Base-by-base conservation (phyloP, 2,329 filamentous ascomycete genomes). In the Aspergillus brunneoviolaceus region DNA sequence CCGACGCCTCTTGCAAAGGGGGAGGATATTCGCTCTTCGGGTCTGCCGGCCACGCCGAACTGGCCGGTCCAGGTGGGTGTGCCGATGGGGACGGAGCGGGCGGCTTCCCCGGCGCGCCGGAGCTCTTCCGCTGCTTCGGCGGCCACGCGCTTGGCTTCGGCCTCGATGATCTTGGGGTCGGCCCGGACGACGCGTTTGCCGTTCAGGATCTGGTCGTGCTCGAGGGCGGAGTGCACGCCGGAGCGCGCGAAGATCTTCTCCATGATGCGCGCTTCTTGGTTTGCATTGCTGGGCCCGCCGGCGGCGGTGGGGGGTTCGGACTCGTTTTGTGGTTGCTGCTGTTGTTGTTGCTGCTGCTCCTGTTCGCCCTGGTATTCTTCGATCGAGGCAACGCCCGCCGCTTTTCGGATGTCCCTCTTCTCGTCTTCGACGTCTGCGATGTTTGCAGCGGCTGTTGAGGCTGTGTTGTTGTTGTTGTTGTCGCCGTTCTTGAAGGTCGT, bases 41-140 rank as follows among this genome's bases (percentile, higher is more conserved):
- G 89, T 39, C 90, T 83, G 1, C 93, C 94, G 4, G 87, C 87
- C 53, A 89, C 84, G 10, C 94, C 94, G 51, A 90, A 87, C 67
- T 90, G 86, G 1, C 95, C 94, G 0, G 94, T 98, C 94, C 94
- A 98, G 0, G 94, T 97, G 9, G 95, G 91, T 0, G 90, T 92
- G 7, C 94, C 94, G 33, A 92, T 88, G 0, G 91, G 91, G 1
- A 94, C 81, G 9, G 81, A 83, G 11, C 87, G 84, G 2, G 93
- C 92, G 31, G 88, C 83, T 70, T 93, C 86, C 48, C 86, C 87
- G 10, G 92, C 88, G 60, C 86, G 86, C 31, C 87, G 86, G 2
- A 98, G 85, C 64, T 91, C 89, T 23, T 84, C 85, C 0, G 91
- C 91, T 1, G 94, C 93, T 69, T 90, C 82, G 0, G 88, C 86